Percentiles rank a stretch among this genome's conserved stretches.
Evolutionary conservation across 1,284 basidiomycete genomes (phyloP).

Genomic region (Hymenochaete sp.): DNA sequence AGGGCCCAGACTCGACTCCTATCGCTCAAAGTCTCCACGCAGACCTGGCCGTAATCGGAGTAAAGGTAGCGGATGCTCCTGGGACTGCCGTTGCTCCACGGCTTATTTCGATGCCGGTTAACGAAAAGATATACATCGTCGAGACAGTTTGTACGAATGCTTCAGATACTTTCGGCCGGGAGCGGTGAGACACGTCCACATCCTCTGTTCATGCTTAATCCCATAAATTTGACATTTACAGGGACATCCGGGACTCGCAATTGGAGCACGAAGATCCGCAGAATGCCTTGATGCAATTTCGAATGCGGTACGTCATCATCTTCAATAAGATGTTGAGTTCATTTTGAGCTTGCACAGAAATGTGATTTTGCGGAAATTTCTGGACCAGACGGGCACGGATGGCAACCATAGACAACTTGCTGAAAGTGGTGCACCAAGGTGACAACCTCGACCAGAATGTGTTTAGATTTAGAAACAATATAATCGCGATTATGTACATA

Average conservation of each 20-base stretch:
- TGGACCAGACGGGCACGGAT: no score
- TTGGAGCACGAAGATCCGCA: slow-evolving; percentile 40
- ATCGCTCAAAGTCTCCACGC: slow-evolving; percentile 55
- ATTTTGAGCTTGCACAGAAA: not conserved
- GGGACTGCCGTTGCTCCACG: slow-evolving; percentile 39
- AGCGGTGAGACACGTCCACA: not conserved
- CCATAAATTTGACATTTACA: slow-evolving; percentile 13
- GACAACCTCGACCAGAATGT: no score
- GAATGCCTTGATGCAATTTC: slow-evolving; percentile 47
- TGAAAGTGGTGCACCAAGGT: no score
- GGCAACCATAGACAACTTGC: no score
- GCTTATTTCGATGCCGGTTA: slow-evolving; percentile 40
- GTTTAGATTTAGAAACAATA: no score
- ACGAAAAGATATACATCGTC: slow-evolving; percentile 67
- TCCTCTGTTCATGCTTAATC: slow-evolving; percentile 2
- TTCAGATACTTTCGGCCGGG: slow-evolving; percentile 20
- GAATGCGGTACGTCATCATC: slow-evolving; percentile 42
- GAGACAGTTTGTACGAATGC: slow-evolving; percentile 41
- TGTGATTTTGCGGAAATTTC: no score
- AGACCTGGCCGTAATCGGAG: slow-evolving; percentile 46
- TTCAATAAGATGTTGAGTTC: not conserved
- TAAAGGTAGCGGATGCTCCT: slow-evolving; percentile 63
- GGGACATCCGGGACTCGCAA: slow-evolving; percentile 29
- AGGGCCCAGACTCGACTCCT: slow-evolving; percentile 29
- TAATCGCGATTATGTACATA: no score